Base-by-base conservation (phyloP, 164 flowering plant species). In the Piper longum region DNA sequence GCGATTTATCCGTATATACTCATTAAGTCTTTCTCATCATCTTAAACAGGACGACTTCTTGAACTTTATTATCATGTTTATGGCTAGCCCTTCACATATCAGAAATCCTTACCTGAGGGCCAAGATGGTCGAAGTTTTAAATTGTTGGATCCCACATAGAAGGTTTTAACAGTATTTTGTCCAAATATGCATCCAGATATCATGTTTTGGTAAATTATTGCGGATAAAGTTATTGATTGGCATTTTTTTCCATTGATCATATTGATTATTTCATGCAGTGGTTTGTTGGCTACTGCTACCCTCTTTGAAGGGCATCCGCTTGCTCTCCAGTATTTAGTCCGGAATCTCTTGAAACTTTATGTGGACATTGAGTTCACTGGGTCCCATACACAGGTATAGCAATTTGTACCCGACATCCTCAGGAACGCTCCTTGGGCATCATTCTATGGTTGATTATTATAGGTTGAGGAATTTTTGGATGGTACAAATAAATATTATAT, bases 311-410 rank as follows among this genome's bases (percentile, higher is more conserved):
- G 96, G 63, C 96, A 95, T 74, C 86, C 76, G 62, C 70, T 95
- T 16, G 81, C 96, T 61, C 85, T 87, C 1, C 78, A 91, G 63
- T 83, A 89, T 79, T 91, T 95, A 64, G 99, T 95, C 58, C 80
- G 79, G 72, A 95, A 91, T 80, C 97, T 95, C 71, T 71, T 95
- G 75, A 95, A 91, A 81, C 93, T 91, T 59, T 95, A 95, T 80
- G 99, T 95, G 70, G 99, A 95, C 73, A 95, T 95, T 66, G 99
- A 95, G 78, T 95, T 95, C 75, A 95, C 99, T 9, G 99, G 99
- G 67, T 88, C 99, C 64, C 97, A 91, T 73, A 95, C 99, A 57
- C 99, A 95, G 95, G 99, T 90, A 48, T 14, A 9, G 52, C 59
- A 56, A 3, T 5, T 9, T 56, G 19, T 56, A 19, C 16, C 39